phyloP scores from a whole-genome alignment of 768 basidiomycete genomes.

The Auricularia heimuer region DNA sequence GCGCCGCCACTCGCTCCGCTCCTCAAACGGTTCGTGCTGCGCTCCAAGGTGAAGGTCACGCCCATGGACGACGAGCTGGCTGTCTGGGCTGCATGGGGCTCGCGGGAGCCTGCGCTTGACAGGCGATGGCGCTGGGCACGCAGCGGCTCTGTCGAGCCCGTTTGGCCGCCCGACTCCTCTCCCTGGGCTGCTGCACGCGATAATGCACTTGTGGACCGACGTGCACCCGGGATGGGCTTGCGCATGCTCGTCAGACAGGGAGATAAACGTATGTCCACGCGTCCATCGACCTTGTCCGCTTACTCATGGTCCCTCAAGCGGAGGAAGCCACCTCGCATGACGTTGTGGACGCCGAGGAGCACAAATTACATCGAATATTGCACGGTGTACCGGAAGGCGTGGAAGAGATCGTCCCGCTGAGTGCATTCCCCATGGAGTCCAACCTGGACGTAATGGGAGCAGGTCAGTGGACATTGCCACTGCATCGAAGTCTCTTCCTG shows the following conservation, averaged over 20 bases:
- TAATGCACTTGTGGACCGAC: slow-evolving; percentile 46
- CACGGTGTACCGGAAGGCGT: slow-evolving; percentile 84
- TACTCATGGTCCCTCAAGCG: slow-evolving; percentile 18
- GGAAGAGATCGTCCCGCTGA: slow-evolving; percentile 62
- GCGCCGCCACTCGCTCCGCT: slow-evolving; percentile 53
- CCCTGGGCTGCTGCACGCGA: slow-evolving; percentile 50
- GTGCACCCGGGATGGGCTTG: slow-evolving; percentile 71
- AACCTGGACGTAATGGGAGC: slow-evolving; percentile 93
- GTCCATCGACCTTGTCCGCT: slow-evolving; percentile 22
- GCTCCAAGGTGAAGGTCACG: slow-evolving; percentile 77
- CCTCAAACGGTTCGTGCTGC: slow-evolving; percentile 76
- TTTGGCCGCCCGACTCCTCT: slow-evolving; percentile 46
- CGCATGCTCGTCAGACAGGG: slow-evolving; percentile 63
- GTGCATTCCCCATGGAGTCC: slow-evolving; percentile 88
- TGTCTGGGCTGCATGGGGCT: slow-evolving; percentile 76
- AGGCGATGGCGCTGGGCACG: slow-evolving; percentile 45
- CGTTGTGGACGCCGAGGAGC: slow-evolving; percentile 41
- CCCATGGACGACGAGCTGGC: slow-evolving; percentile 72
- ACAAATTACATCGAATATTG: slow-evolving; percentile 67
- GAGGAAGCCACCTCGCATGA: slow-evolving; percentile 47
- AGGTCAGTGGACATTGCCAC: slow-evolving; percentile 38
- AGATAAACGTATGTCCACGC: slow-evolving; percentile 53
- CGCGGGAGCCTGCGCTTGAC: slow-evolving; percentile 27
- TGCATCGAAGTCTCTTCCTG: not conserved
- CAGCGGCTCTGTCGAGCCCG: slow-evolving; percentile 71